Evolutionary conservation across 2,329 filamentous ascomycete species (phyloP).

Genomic region (Diaporthe destruens): DNA sequence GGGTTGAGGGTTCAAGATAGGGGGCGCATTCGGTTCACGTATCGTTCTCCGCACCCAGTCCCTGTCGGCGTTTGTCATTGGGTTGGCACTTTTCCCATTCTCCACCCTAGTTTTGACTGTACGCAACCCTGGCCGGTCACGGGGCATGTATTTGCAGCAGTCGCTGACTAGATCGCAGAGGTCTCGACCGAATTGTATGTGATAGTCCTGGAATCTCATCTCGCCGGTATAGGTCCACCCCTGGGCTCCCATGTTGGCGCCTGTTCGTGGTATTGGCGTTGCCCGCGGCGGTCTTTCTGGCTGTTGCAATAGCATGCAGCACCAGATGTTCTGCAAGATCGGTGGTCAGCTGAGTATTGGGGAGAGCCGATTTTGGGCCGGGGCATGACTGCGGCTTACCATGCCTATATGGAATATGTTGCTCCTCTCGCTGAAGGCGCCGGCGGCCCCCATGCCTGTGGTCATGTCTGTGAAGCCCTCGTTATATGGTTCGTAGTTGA

Average conservation of each 20-base stretch:
- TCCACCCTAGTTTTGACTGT: background rate
- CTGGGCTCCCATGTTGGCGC: background rate
- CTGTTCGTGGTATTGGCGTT: background rate
- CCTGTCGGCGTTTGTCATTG: background rate
- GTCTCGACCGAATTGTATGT: background rate
- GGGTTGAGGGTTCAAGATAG: background rate
- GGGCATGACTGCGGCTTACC: background rate
- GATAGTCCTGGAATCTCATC: background rate
- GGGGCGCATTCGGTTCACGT: background rate
- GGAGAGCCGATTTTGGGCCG: no score
- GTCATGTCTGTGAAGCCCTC: constrained; percentile 17
- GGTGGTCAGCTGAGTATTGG: background rate
- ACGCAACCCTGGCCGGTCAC: constrained; percentile 4
- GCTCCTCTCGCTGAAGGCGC: background rate
- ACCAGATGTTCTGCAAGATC: background rate
- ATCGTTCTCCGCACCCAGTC: background rate
- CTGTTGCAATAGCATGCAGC: background rate
- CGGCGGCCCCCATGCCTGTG: constrained; percentile 18
- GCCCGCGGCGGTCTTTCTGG: background rate
- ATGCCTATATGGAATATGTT: constrained; percentile 15
- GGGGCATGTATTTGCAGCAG: constrained; percentile 18
- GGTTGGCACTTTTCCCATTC: background rate
- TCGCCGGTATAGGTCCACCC: constrained; percentile 35
- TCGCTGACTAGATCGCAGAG: constrained; percentile 2
- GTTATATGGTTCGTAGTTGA: constrained; percentile 35